These are phyloP conservation scores for Corylus americana DNA, from an alignment of 306 rosid species.

Conservation along the genomic window DNA sequence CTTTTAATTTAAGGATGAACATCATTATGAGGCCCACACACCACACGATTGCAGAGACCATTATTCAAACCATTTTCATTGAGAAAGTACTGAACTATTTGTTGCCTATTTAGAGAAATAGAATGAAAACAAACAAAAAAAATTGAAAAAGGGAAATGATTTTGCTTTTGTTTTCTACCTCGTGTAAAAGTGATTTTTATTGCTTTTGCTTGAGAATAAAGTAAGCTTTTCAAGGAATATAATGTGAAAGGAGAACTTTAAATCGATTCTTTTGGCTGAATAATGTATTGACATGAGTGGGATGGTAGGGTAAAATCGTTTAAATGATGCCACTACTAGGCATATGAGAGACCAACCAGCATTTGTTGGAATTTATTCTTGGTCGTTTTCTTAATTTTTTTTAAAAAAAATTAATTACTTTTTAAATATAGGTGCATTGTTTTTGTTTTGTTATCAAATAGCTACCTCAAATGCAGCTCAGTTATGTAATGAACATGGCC, in stretches of 20 bases:
- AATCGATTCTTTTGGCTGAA: neutral
- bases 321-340: neutral
- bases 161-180: neutral
- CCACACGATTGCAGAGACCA: neutral
- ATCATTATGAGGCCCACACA: conserved; percentile 1
- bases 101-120: too few relatives aligned
- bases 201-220: neutral
- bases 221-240: neutral
- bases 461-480: too few relatives aligned
- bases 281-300: neutral
- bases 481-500: too few relatives aligned
- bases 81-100: neutral
- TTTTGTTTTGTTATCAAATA: too few relatives aligned
- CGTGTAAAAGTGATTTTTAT: neutral
- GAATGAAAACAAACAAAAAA: neutral
- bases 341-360: neutral
- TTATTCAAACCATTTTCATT: neutral
- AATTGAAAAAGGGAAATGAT: neutral
- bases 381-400: too few relatives aligned
- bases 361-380: conserved; percentile 1
- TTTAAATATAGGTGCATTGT: too few relatives aligned
- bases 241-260: neutral
- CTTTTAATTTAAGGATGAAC: neutral
- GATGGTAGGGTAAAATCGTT: neutral
- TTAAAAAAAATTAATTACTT: too few relatives aligned